Evolutionary conservation across 2,329 filamentous ascomycete species (phyloP), one percentile per base, ranked within the genome.

Genomic region (Aspergillus sp.): DNA sequence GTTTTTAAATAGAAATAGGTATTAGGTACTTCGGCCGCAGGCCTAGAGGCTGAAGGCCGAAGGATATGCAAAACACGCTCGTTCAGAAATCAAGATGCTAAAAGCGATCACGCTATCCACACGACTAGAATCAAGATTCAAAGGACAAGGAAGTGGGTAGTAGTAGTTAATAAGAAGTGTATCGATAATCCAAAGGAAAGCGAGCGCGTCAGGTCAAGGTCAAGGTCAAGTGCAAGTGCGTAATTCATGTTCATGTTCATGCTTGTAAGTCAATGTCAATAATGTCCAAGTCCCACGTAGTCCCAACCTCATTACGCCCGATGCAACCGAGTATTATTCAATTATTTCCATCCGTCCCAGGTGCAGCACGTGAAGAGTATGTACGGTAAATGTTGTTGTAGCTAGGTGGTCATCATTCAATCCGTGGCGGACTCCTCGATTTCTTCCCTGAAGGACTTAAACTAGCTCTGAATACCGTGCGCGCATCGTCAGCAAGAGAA

Each of bases 381-480:
- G 24, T 52, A 53, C 14, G 41, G 27, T 27, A 50, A 24, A 31
- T 11, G 31, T 17, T 14, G 27, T 15, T 15, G 17, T 9, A 31
- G 9, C 27, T 17, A 17, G 31, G 35, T 17, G 39, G 39, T 17
- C 5, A 47, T 64, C 48, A 67, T 45, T 64, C 63, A 37, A 67
- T 65, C 15, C 65, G 60, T n/a, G 65, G 65, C 19, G 65, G 65
- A 47, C 64, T 67, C 6, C 54, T 61, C 6, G 65, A 66, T 45
- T 64, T 67, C 52, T 67, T 65, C 17, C 65, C 65, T 17, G 62
- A 47, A 2, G 65, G 65, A 47, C 65, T 67, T 43, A 63, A 53
- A 53, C 65, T 67, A n/a, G 64, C 61, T 33, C 65, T 67, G 47
- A 27, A 8, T 3, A 39, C 15, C 7, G 11, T 2, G 4, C 7